These are phyloP conservation scores for Trichoderma sp. DNA, from an alignment of 2,329 filamentous ascomycete genomes.

Conservation along the genomic window DNA sequence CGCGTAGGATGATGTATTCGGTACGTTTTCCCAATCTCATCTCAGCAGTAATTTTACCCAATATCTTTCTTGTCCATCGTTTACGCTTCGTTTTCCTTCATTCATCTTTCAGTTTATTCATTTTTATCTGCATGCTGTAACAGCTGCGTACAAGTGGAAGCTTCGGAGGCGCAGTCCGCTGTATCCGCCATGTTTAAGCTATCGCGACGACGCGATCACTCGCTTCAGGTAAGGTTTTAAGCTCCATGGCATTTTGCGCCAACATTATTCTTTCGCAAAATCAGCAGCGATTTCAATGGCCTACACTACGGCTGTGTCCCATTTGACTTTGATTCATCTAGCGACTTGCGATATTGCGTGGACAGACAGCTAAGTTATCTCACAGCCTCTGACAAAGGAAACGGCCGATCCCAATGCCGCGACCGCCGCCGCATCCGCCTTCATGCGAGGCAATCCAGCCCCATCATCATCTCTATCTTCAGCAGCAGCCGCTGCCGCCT, in stretches of 20 bases:
- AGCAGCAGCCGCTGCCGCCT: slow-evolving; percentile 81
- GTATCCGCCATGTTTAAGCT: slow-evolving; percentile 47
- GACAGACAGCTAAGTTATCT: slow-evolving; percentile 13
- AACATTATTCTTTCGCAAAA: neutral
- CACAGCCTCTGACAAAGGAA: slow-evolving; percentile 60
- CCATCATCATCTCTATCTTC: slow-evolving; percentile 66
- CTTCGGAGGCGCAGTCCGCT: neutral
- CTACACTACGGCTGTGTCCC: too few relatives aligned
- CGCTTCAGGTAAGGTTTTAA: slow-evolving; percentile 42
- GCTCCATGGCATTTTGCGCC: neutral
- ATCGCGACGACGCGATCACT: slow-evolving; percentile 49
- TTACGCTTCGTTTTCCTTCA: neutral
- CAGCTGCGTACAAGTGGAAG: neutral
- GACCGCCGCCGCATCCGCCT: slow-evolving; percentile 78
- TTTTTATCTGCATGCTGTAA: neutral
- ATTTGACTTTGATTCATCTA: too few relatives aligned
- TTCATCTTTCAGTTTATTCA: neutral
- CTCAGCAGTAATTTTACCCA: slow-evolving; percentile 7
- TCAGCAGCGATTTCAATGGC: neutral
- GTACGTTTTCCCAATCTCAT: slow-evolving; percentile 9
- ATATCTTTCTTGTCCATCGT: neutral
- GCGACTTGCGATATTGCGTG: neutral
- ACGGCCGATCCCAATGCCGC: slow-evolving; percentile 72
- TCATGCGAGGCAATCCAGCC: slow-evolving; percentile 65
- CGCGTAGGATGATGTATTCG: slow-evolving; percentile 15